phyloP scores from a whole-genome alignment of 164 flowering plant genomes.

The Nymphaea colorata region DNA sequence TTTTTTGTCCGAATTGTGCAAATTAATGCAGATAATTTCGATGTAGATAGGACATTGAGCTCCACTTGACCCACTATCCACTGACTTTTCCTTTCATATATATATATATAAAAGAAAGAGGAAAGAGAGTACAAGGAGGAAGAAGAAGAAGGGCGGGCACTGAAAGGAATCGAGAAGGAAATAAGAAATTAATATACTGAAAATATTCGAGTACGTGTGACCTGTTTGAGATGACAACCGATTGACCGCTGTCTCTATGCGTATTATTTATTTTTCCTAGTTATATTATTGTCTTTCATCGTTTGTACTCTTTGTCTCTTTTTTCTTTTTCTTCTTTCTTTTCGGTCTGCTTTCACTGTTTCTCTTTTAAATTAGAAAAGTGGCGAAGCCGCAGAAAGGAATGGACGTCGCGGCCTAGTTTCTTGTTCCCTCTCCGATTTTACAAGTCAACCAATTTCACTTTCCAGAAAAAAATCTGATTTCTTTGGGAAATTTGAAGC shows the following conservation, averaged over 20 bases:
- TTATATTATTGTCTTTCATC: background rate
- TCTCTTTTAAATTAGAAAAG: no score
- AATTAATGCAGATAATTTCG: no score
- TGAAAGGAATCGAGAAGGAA: background rate
- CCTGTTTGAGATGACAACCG: constrained; percentile 8
- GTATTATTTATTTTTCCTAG: background rate
- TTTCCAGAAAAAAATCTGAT: background rate
- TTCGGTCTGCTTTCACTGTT: no score
- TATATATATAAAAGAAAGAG: no score
- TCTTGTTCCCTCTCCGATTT: background rate
- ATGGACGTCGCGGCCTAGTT: background rate
- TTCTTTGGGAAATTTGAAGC: background rate
- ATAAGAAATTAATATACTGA: background rate
- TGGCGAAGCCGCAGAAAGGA: background rate
- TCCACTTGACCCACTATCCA: no score
- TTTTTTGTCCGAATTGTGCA: no score
- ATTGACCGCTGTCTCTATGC: constrained; percentile 3
- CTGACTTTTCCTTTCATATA: no score
- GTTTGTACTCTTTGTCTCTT: background rate
- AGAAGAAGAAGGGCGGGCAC: background rate
- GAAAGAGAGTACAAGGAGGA: background rate
- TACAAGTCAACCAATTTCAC: background rate
- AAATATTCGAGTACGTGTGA: constrained; percentile 3
- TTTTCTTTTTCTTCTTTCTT: background rate
- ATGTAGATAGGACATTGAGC: no score